Evolutionary conservation across 306 rosid species (phyloP), one percentile per base, ranked within the genome.

Genomic region (Inga oerstediana): DNA sequence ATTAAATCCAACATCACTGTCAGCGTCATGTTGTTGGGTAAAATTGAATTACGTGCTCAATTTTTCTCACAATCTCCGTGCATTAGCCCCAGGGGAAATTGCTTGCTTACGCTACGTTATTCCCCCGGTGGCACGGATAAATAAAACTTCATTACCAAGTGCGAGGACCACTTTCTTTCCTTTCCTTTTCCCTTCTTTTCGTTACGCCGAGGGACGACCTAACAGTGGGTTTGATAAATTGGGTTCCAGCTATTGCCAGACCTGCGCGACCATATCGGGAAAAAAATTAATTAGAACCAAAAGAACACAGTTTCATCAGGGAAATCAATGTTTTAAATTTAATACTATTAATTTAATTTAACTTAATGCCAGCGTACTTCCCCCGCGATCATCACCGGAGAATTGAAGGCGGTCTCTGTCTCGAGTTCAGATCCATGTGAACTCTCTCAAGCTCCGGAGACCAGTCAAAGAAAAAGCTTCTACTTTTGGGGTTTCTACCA

Each of bases 321-420:
- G 32, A 45, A 72, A 72, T 72, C 76, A 24, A 72, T 72, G 76
- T 46, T 72, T 24, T 27, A 27, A 27, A 27, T 27, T 27, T 27
- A 14, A 12, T 45, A 3, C 17, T 20, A 10, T 9, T 70, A 20
- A n/a, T 43, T 72, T 19, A 20, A 44, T 72, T 44, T 44, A 44
- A 46, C 48, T 46, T 46, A 72, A 48, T 48, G 52, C 52, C 19
- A 15, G 77, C 78, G 78, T 49, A 0, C 10, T 37, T 2, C 22
- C n/a, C 24, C 68, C 35, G 68, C 79, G 79, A 54, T 75, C 51
- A n/a, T 75, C 69, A n/a, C 35, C 68, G 68, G 45, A 56, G 68
- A 75, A 37, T 54, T 22, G 68, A 54, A 54, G 67, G 65, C 0
- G 44, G 46, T 74, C n/a, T 52, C 12, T 2, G 66, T 54, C 32